phyloP scores from a whole-genome alignment of 805 yeast genomes.

The Candida ovalis region DNA sequence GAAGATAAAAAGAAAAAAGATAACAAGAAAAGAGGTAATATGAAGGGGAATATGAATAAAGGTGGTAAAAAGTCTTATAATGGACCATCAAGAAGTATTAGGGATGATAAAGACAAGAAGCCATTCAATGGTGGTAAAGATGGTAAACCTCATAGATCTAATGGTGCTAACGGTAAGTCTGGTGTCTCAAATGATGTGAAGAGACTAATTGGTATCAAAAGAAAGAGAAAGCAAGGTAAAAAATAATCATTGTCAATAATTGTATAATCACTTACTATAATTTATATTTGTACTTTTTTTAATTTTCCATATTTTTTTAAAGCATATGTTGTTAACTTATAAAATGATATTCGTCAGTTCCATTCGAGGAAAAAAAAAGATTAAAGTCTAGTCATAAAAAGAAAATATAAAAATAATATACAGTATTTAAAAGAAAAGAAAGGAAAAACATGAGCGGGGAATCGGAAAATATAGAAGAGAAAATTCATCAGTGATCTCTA shows the following conservation, averaged over 20 bases:
- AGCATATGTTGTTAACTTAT: not conserved
- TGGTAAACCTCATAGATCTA: slow-evolving; percentile 15
- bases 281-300: not conserved
- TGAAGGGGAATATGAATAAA: slow-evolving; percentile 19
- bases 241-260: slow-evolving; percentile 12
- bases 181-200: slow-evolving; percentile 50
- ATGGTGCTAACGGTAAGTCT: slow-evolving; percentile 14
- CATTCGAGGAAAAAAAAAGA: not conserved
- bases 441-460: not conserved
- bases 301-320: not conserved
- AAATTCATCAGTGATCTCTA: slow-evolving; percentile 48
- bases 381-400: not conserved
- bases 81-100: not conserved
- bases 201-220: slow-evolving; percentile 62
- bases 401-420: not conserved
- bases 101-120: not conserved
- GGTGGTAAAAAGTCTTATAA: not conserved
- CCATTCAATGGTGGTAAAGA: not conserved
- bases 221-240: slow-evolving; percentile 53
- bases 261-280: slow-evolving; percentile 5
- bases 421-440: not conserved
- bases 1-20: slow-evolving; percentile 17
- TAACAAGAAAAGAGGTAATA: slow-evolving; percentile 10
- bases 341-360: not conserved
- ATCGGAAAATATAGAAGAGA: not conserved